Evolutionary conservation across 108 stramenopile species (phyloP), one percentile per base, ranked within the genome.

Genomic region (Epipyxis sp.): DNA sequence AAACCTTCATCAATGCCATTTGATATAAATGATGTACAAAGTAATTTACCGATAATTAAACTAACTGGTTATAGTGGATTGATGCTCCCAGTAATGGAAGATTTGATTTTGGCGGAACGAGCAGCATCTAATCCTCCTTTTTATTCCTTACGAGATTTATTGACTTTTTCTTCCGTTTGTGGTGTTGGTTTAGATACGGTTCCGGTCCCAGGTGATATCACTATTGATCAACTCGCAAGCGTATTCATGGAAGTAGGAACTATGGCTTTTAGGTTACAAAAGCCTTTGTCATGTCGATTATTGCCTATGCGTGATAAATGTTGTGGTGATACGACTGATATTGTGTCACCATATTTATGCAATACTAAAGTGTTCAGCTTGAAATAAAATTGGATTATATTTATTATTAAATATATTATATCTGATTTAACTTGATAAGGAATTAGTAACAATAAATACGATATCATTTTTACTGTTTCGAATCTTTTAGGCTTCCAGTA

Each of bases 131-230:
- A 65, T 16, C 61, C 61, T 37, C 61, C 46, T 50, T 50, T 1
- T 1, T 78, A 69, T 13, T 32, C 71, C 20, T 42, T 82, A 1
- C 40, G 68, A 1, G 78, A 79, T 40, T n/a, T 82, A 50, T 69
- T 82, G 13, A 20, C 37, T n/a, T 76, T 50, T 32, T 82, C 82
- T 30, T 44, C 50, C 0, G 82, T 82, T 0, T 82, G 82, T 44
- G 82, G 82, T 0, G 20, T 77, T 2, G 82, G 82, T 16, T 29
- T 82, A 2, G 82, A 82, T 43, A 79, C 78, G n/a, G 82, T 82
- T n/a, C 82, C 82, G 1, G 32, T 76, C 27, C 74, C 42, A 37
- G 74, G 35, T 6, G 58, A 59, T 43, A 30, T 13, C 29, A 1
- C 1, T 6, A 6, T 1, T 27, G 43, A 44, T 2, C 30, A 27